Evolutionary conservation across 352 stramenopile genomes (phyloP).

Genomic region (Pythium brassicae): DNA sequence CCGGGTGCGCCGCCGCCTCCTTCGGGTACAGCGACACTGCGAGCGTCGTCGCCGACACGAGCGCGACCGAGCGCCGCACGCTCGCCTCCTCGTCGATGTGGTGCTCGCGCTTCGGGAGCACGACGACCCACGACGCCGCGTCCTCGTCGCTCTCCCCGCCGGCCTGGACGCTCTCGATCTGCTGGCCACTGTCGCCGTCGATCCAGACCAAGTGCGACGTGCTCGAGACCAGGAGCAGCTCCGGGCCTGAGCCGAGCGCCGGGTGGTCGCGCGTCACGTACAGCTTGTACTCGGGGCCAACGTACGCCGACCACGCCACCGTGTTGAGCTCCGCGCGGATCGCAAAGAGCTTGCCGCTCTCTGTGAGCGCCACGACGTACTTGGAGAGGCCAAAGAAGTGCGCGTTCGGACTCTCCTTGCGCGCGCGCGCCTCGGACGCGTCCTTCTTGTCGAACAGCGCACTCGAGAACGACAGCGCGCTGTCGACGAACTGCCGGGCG

Average conservation of each 20-base stretch:
- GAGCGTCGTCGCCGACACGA: slow-evolving; percentile 46
- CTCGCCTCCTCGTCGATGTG: slow-evolving; percentile 56
- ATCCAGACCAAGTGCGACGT: slow-evolving; percentile 61
- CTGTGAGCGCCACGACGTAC: slow-evolving; percentile 68
- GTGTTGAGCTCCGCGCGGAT: slow-evolving; percentile 72
- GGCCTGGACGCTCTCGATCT: slow-evolving; percentile 33
- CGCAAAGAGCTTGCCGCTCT: slow-evolving; percentile 77
- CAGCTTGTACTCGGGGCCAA: slow-evolving; percentile 65
- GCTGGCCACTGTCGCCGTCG: slow-evolving; percentile 57
- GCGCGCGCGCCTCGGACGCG: slow-evolving; percentile 24
- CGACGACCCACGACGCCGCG: slow-evolving; percentile 46
- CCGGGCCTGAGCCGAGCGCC: slow-evolving; percentile 59
- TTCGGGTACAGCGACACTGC: slow-evolving; percentile 56
- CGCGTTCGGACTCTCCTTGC: slow-evolving; percentile 55
- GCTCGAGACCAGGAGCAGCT: slow-evolving; percentile 66
- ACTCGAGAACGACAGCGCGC: slow-evolving; percentile 39
- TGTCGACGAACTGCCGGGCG: slow-evolving; percentile 44
- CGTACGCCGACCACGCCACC: slow-evolving; percentile 65
- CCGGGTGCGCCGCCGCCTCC: slow-evolving; percentile 38
- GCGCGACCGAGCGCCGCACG: slow-evolving; percentile 49
- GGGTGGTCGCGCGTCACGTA: slow-evolving; percentile 79
- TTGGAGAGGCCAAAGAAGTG: slow-evolving; percentile 85
- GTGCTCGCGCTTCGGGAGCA: slow-evolving; percentile 75
- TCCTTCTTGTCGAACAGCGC: slow-evolving; percentile 44
- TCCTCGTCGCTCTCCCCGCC: background rate